Evolutionary conservation across 116 monocot genomes (phyloP).

Genomic region (Papilionanthe hybrid): DNA sequence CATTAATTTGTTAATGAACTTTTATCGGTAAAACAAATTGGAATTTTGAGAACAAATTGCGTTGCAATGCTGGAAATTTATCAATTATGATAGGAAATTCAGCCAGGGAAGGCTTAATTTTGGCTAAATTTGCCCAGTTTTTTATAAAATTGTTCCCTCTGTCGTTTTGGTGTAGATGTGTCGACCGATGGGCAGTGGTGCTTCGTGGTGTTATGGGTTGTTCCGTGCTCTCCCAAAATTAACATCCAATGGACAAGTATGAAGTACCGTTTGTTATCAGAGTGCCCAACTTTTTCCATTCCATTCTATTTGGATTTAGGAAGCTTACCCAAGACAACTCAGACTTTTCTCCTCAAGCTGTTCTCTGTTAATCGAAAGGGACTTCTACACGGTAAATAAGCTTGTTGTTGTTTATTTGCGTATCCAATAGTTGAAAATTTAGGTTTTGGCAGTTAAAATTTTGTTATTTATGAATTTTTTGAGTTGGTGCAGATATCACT

Average conservation of each 20-base stretch:
- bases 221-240: conserved; percentile 45
- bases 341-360: conserved; percentile 71
- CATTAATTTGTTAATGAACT: too few relatives aligned
- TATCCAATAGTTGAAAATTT: not conserved
- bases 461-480: not conserved
- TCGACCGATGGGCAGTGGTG: conserved; percentile 96
- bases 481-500: conserved; percentile 63
- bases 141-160: not conserved
- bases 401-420: not conserved
- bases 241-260: conserved; percentile 63
- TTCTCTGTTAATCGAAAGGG: conserved; percentile 74
- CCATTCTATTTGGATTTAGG: conserved; percentile 42
- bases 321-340: conserved; percentile 30
- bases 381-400: conserved; percentile 67
- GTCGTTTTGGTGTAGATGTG: conserved; percentile 39
- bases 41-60: too few relatives aligned
- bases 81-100: not conserved
- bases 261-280: conserved; percentile 60
- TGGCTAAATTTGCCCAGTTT: too few relatives aligned
- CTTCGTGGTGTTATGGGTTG: conserved; percentile 77
- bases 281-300: conserved; percentile 52
- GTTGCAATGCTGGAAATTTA: not conserved
- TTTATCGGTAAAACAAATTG: too few relatives aligned
- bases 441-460: not conserved
- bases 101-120: not conserved